A percentile compares a stretch with the other conserved stretches of the same genome.
Conservation (phyloP, 306 rosid genomes). For the Begonia masoniana region DNA sequence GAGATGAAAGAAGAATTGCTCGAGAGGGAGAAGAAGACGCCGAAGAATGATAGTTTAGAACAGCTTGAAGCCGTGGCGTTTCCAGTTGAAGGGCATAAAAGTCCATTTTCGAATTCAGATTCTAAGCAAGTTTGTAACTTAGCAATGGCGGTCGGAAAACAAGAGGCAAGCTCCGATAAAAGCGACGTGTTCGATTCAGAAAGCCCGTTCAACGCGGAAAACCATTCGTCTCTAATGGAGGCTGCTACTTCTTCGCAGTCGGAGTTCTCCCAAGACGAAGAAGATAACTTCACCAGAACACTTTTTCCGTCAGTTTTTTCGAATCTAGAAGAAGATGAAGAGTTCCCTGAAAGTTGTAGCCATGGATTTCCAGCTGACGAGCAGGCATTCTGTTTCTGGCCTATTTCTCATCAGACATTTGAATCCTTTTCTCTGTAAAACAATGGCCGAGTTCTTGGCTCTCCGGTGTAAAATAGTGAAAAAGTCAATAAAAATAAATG, state of each 20-base stretch:
- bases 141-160: constrained; percentile 33
- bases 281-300: constrained; percentile 26
- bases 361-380: constrained; percentile 42
- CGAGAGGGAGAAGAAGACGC: constrained; percentile 30
- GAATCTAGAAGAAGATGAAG: constrained; percentile 45
- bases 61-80: constrained; percentile 18
- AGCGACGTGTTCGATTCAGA: constrained; percentile 62
- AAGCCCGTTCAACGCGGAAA: constrained; percentile 36
- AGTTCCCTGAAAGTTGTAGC: constrained; percentile 28
- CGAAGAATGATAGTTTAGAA: constrained; percentile 16
- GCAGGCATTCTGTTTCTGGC: constrained; percentile 53
- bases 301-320: constrained; percentile 33
- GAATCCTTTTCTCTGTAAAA: neutral
- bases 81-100: constrained; percentile 19
- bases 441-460: too few species aligned
- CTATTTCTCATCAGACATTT: constrained; percentile 4
- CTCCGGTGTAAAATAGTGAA: too few species aligned
- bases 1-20: constrained; percentile 34
- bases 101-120: constrained; percentile 20
- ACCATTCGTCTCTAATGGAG: constrained; percentile 41
- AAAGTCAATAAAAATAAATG: too few species aligned
- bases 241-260: constrained; percentile 57
- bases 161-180: constrained; percentile 62
- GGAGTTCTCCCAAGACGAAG: constrained; percentile 69
- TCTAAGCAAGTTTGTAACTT: constrained; percentile 12